Evolutionary conservation across 495 filamentous ascomycete species (phyloP).

Genomic region (Aspergillus panamensis): DNA sequence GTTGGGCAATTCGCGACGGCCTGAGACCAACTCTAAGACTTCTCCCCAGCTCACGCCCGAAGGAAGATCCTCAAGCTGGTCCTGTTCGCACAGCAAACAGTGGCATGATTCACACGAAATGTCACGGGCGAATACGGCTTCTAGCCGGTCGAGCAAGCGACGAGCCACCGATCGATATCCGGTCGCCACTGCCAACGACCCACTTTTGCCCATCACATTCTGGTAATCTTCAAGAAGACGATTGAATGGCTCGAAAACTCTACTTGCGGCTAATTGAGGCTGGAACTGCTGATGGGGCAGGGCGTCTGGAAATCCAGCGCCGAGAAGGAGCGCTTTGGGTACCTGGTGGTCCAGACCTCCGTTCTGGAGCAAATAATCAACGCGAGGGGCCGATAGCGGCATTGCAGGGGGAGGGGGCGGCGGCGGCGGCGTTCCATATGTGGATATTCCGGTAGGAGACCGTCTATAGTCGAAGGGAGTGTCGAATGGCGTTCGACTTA

Average conservation of each 20-base stretch:
- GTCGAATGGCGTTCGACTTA: constrained; percentile 31
- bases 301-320: constrained; percentile 38
- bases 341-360: constrained; percentile 69
- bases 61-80: constrained; percentile 48
- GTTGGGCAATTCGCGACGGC: constrained; percentile 73
- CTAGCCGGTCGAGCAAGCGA: constrained; percentile 84
- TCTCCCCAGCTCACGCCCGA: constrained; percentile 93
- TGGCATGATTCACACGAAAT: constrained; percentile 76
- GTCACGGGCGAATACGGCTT: constrained; percentile 88
- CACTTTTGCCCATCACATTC: constrained; percentile 73
- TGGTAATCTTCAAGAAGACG: constrained; percentile 81
- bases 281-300: constrained; percentile 34
- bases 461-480: constrained; percentile 39
- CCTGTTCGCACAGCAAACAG: constrained; percentile 74
- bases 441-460: constrained; percentile 35
- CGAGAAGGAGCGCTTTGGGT: constrained; percentile 61
- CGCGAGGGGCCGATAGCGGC: constrained; percentile 67
- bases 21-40: constrained; percentile 87
- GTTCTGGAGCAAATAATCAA: constrained; percentile 86
- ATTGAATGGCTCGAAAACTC: constrained; percentile 74
- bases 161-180: constrained; percentile 94
- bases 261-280: constrained; percentile 48
- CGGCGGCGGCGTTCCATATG: constrained; percentile 59
- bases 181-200: constrained; percentile 91
- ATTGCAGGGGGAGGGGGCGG: constrained; percentile 74